Conservation (phyloP, 2,329 filamentous ascomycete species). For the Diaporthe citriasiana region DNA sequence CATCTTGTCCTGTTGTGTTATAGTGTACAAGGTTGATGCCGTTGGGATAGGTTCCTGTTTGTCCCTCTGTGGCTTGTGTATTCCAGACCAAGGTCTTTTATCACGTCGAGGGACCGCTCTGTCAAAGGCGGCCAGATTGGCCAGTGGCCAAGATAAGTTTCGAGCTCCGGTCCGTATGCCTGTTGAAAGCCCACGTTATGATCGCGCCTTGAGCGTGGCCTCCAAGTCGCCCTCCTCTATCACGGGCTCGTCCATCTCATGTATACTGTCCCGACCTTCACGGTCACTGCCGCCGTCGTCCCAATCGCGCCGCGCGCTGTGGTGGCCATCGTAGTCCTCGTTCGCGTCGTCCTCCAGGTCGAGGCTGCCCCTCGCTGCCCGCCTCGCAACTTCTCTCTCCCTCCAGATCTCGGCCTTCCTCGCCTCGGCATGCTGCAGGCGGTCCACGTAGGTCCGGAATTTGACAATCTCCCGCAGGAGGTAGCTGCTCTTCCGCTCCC, state of each 20-base stretch:
- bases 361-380: slow-evolving; percentile 63
- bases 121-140: neutral
- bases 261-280: neutral
- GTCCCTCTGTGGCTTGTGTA: neutral
- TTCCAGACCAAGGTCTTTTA: neutral
- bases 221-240: slow-evolving; percentile 33
- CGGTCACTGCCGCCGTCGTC: neutral
- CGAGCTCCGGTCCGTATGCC: neutral
- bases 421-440: slow-evolving; percentile 77
- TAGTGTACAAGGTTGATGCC: neutral
- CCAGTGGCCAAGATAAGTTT: neutral
- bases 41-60: neutral
- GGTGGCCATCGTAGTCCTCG: neutral
- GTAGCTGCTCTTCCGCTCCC: slow-evolving; percentile 96
- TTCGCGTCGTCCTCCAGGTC: slow-evolving; percentile 55
- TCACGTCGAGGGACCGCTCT: neutral
- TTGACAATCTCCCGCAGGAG: slow-evolving; percentile 95
- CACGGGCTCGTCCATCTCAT: slow-evolving; percentile 22
- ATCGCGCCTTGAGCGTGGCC: slow-evolving; percentile 26
- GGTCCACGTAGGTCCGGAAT: slow-evolving; percentile 95
- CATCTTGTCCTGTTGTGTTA: neutral
- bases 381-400: slow-evolving; percentile 67
- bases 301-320: neutral
- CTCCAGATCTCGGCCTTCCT: slow-evolving; percentile 80
- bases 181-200: too few species aligned